phyloP scores from a whole-genome alignment of 2,329 filamentous ascomycete genomes.

The Stemphylium beticola region DNA sequence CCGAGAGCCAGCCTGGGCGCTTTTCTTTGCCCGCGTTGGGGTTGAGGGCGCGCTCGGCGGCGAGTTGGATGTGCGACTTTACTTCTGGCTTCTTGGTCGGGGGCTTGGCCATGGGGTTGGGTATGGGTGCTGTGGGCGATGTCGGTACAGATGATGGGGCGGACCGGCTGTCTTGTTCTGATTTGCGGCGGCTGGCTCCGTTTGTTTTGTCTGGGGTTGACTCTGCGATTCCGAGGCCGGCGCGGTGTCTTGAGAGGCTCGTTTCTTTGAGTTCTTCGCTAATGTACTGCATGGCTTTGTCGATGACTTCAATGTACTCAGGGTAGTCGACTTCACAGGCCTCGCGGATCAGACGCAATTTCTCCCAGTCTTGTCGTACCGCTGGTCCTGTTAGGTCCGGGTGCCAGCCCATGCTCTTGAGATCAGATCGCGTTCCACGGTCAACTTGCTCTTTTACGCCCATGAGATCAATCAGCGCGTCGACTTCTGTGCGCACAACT shows the following conservation, averaged over 20 bases:
- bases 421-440: conserved; percentile 53
- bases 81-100: conserved; percentile 2
- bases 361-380: conserved; percentile 46
- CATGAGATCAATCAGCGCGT: conserved; percentile 52
- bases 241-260: conserved; percentile 26
- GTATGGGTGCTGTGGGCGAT: not conserved
- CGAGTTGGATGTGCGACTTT: conserved; percentile 32
- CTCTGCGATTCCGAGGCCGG: conserved; percentile 20
- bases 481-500: conserved; percentile 52
- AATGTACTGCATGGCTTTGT: conserved; percentile 54
- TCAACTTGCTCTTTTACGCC: conserved; percentile 54
- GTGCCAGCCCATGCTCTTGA: conserved; percentile 57
- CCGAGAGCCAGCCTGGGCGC: conserved; percentile 36
- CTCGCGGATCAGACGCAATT: conserved; percentile 54
- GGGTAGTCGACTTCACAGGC: conserved; percentile 53
- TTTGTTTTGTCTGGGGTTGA: conserved; percentile 10
- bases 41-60: conserved; percentile 26
- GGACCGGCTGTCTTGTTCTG: conserved; percentile 27
- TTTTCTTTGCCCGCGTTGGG: conserved; percentile 34
- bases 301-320: conserved; percentile 51
- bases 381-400: conserved; percentile 48
- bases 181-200: conserved; percentile 28
- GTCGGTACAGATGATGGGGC: conserved; percentile 2
- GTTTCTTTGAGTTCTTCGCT: conserved; percentile 42
- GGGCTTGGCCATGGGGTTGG: too few relatives aligned